Evolutionary conservation across 495 filamentous ascomycete genomes (phyloP).

Genomic region (Penicillium coprophilum): DNA sequence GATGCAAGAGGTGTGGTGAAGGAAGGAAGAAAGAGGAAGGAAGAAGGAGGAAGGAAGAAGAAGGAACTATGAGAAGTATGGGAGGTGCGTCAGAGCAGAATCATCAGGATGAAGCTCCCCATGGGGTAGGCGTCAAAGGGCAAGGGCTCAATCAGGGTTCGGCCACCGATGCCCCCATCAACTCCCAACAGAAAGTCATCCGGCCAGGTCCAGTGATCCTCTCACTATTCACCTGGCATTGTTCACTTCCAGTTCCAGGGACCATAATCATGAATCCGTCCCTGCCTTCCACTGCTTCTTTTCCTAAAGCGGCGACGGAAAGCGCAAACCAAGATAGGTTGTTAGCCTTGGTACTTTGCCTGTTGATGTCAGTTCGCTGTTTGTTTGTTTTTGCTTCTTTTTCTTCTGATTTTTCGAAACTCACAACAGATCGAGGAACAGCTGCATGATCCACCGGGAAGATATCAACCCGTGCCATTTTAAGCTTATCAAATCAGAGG

Average conservation of each 20-base stretch:
- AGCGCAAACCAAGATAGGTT: conserved; percentile 41
- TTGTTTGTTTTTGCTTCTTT: too few species aligned
- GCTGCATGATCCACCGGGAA: conserved; percentile 38
- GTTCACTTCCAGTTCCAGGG: conserved; percentile 20
- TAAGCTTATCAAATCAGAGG: conserved; percentile 37
- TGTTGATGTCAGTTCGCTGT: conserved; percentile 17
- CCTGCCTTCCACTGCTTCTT: conserved; percentile 39
- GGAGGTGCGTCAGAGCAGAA: not conserved
- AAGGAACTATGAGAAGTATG: not conserved
- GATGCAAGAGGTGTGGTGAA: not conserved
- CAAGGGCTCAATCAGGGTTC: conserved; percentile 5
- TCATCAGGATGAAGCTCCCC: not conserved
- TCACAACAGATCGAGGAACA: conserved; percentile 46
- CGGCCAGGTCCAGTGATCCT: not conserved
- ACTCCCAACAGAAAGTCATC: not conserved
- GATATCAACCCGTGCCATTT: conserved; percentile 51
- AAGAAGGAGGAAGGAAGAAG: conserved; percentile 21
- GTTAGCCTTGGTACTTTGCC: not conserved
- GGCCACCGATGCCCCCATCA: conserved; percentile 4
- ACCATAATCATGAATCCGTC: conserved; percentile 48
- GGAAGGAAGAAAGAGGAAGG: not conserved
- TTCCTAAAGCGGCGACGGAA: conserved; percentile 36
- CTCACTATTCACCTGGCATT: not conserved
- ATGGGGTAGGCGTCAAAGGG: not conserved
- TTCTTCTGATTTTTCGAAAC: too few species aligned